Conservation (phyloP, 2,329 filamentous ascomycete genomes). For the Clonostachys solani region DNA sequence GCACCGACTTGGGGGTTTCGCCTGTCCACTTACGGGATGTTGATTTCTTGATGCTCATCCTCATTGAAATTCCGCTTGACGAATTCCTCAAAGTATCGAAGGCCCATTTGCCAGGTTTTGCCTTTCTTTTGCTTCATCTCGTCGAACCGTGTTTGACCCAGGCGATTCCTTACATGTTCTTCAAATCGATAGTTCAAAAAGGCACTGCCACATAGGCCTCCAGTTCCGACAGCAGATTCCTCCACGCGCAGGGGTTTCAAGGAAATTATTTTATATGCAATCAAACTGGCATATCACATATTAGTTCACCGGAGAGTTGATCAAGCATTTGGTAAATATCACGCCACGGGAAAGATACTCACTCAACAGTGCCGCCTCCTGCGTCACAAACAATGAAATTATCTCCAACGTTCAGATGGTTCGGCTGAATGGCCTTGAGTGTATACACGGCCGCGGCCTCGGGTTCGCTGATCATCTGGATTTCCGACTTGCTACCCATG, state of each 20-base stretch:
- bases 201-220: conserved; percentile 72
- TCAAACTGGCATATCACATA: conserved; percentile 41
- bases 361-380: conserved; percentile 65
- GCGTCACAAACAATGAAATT: conserved; percentile 62
- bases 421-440: conserved; percentile 73
- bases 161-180: conserved; percentile 65
- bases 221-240: conserved; percentile 75
- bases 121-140: conserved; percentile 75
- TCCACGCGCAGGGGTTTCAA: conserved; percentile 68
- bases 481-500: conserved; percentile 66
- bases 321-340: too few species aligned
- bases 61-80: conserved; percentile 82
- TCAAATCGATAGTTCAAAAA: conserved; percentile 81
- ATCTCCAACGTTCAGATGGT: conserved; percentile 64
- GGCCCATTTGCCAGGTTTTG: conserved; percentile 76
- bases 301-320: too few species aligned
- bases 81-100: conserved; percentile 79
- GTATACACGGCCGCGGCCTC: conserved; percentile 79
- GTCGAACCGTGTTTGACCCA: conserved; percentile 64
- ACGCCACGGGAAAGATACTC: conserved; percentile 15
- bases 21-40: conserved; percentile 55
- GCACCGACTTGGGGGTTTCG: not conserved
- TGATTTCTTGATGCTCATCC: conserved; percentile 72
- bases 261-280: conserved; percentile 77
- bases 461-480: conserved; percentile 78